phyloP scores from a whole-genome alignment of 768 basidiomycete genomes.

The Ramaria sp. region DNA sequence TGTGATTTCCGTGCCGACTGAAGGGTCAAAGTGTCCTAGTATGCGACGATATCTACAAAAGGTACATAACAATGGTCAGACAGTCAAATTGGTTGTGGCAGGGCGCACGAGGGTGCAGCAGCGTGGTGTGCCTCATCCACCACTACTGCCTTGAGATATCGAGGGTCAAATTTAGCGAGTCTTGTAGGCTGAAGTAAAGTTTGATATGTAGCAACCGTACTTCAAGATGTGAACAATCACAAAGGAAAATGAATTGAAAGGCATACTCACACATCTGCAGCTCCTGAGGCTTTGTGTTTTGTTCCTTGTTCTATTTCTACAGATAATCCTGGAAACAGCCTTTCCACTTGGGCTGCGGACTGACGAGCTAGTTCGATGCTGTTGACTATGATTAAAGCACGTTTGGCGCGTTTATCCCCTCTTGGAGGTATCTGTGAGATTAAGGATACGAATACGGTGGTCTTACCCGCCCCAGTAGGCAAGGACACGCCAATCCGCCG shows the following conservation, averaged over 20 bases:
- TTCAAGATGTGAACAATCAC: constrained; percentile 19
- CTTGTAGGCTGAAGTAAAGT: constrained; percentile 58
- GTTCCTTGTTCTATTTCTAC: constrained; percentile 90
- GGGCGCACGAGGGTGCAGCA: constrained; percentile 76
- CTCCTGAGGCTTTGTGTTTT: constrained; percentile 63
- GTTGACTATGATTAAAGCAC: constrained; percentile 78
- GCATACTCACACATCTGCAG: constrained; percentile 69
- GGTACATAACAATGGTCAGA: constrained; percentile 7
- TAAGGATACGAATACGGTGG: constrained; percentile 82
- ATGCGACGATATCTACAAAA: constrained; percentile 62
- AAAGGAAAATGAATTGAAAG: background rate
- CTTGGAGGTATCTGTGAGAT: constrained; percentile 52
- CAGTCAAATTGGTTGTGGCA: background rate
- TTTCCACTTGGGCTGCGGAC: constrained; percentile 60
- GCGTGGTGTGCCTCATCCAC: constrained; percentile 96
- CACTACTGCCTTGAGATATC: constrained; percentile 59
- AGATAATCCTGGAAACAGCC: constrained; percentile 57
- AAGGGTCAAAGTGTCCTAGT: constrained; percentile 68
- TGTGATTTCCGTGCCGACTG: constrained; percentile 20
- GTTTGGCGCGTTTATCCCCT: constrained; percentile 33
- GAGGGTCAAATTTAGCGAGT: constrained; percentile 66
- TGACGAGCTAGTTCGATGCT: constrained; percentile 85
- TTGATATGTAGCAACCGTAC: constrained; percentile 86
- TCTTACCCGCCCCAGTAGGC: constrained; percentile 83
- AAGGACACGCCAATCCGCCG: constrained; percentile 76